Conservation (phyloP, 148 eudicot genomes). For the Linanthus parryae region DNA sequence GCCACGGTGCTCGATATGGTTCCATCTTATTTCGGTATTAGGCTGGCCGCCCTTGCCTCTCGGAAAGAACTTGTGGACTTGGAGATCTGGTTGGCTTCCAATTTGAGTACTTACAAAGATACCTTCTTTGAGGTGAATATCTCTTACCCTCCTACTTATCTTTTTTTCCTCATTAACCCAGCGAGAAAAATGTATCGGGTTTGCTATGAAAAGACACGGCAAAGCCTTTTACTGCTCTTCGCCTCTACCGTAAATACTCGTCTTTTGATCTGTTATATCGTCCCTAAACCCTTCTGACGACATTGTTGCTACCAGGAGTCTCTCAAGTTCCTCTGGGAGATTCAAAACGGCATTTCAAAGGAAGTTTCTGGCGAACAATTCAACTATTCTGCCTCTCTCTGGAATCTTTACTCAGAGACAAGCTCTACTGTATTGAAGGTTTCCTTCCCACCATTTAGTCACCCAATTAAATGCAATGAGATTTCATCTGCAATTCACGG, state of each 20-base stretch:
- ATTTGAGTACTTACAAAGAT: constrained; percentile 40
- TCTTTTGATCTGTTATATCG: too few relatives aligned
- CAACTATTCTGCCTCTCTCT: constrained; percentile 38
- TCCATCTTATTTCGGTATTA: constrained; percentile 63
- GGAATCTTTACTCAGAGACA: constrained; percentile 38
- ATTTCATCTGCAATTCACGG: background rate
- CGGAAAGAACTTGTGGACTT: constrained; percentile 69
- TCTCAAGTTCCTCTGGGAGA: constrained; percentile 58
- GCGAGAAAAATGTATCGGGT: too few relatives aligned
- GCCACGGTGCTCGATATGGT: constrained; percentile 61
- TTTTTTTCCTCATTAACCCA: background rate
- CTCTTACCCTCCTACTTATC: background rate
- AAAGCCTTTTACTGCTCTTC: too few relatives aligned
- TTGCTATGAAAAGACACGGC: too few relatives aligned
- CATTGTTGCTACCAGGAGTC: constrained; percentile 64
- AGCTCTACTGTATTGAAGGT: constrained; percentile 65
- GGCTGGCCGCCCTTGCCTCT: constrained; percentile 69
- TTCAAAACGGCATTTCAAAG: constrained; percentile 31
- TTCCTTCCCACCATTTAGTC: constrained; percentile 7
- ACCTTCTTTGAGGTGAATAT: constrained; percentile 60
- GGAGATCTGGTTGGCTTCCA: constrained; percentile 75
- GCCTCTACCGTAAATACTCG: too few relatives aligned
- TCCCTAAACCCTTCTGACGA: too few relatives aligned
- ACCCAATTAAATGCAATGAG: background rate
- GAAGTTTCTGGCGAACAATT: constrained; percentile 45